Evolutionary conservation across 2,329 filamentous ascomycete genomes (phyloP), one percentile per base, ranked within the genome.

Genomic region (Trichoderma sp.): DNA sequence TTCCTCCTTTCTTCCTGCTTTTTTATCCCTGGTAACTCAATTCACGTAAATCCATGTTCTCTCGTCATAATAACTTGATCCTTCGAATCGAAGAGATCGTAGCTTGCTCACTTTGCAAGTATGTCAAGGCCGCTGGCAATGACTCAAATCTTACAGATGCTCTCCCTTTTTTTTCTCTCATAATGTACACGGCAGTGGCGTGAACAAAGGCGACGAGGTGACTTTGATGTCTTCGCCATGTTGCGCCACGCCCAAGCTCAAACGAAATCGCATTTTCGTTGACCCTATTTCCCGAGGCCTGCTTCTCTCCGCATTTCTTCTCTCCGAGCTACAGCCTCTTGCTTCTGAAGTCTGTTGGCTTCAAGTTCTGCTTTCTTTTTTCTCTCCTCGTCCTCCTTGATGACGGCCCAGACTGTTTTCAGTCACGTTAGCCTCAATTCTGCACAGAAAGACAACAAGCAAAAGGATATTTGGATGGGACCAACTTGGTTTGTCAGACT

Each of bases 401-500:
- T 81, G 4, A 86, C 84, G 49, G 82, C 75, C 84, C 83, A 87
- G 70, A 87, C 85, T 87, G 58, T 65, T 10, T 10, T 19, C 27
- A 64, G 4, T 4, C 13, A 10, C 24, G 59, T 76, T 40, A 76
- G 74, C 49, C 57, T 55, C 19, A 7, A 16, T 40, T 33, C 19
- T 16, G 6, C 19, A 43, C 19, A 40, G 33, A 29, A 65, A 27
- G 29, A 27, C 8, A 21, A 21, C 21, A 37, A 37, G 8, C 14
- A 19, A 8, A 19, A 6, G 40, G 16, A 43, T 43, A n/a, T n/a
- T 16, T 31, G 19, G 40, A 19, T 58, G 24, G 61, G 21, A 83
- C 91, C 71, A 85, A 97, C 94, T 97, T 55, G 92, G 92, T 82
- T 95, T 97, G 77, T 97, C 91, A 16, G 91, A 96, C 83, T 94